A percentile compares a stretch with the other conserved stretches of the same genome.
phyloP scores from a whole-genome alignment of 2,329 filamentous ascomycete genomes.

The Claviceps sp. region DNA sequence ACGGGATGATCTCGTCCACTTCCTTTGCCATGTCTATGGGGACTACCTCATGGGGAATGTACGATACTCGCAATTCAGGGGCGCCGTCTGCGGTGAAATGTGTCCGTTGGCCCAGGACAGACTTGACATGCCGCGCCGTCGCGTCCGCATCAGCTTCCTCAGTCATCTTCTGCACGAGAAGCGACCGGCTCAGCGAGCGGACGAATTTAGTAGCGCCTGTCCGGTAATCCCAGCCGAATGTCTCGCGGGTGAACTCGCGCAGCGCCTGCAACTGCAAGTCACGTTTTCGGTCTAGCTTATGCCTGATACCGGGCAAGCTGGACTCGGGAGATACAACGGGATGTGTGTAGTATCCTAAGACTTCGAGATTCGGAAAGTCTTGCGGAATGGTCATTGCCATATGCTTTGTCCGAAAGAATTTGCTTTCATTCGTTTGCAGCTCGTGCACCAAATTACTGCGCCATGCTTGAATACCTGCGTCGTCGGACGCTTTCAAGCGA shows the following conservation, averaged over 20 bases:
- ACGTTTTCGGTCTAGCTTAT: conserved; percentile 12
- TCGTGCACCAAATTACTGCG: conserved; percentile 59
- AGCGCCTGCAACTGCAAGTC: conserved; percentile 34
- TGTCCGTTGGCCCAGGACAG: conserved; percentile 51
- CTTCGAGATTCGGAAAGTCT: conserved; percentile 64
- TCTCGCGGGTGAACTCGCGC: conserved; percentile 60
- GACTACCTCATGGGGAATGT: conserved; percentile 62
- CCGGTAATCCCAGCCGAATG: conserved; percentile 74
- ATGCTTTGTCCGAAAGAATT: conserved; percentile 65
- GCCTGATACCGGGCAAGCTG: conserved; percentile 15
- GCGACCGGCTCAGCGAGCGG: conserved; percentile 60
- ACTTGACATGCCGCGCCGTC: conserved; percentile 39
- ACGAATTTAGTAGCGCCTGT: conserved; percentile 77
- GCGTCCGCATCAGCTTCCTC: conserved; percentile 17
- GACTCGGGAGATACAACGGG: conserved; percentile 65
- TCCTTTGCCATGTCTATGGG: conserved; percentile 64
- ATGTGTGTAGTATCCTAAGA: conserved; percentile 77
- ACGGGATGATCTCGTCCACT: conserved; percentile 43
- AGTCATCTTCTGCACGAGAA: conserved; percentile 50
- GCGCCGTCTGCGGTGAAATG: conserved; percentile 65
- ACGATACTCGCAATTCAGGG: conserved; percentile 67
- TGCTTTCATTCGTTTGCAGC: conserved; percentile 69
- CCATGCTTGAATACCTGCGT: conserved; percentile 52
- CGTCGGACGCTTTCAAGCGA: conserved; percentile 45
- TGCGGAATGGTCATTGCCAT: conserved; percentile 63